Evolutionary conservation across 257 asterid species (phyloP), one percentile per base, ranked within the genome.

Genomic region (Misopates orontium): DNA sequence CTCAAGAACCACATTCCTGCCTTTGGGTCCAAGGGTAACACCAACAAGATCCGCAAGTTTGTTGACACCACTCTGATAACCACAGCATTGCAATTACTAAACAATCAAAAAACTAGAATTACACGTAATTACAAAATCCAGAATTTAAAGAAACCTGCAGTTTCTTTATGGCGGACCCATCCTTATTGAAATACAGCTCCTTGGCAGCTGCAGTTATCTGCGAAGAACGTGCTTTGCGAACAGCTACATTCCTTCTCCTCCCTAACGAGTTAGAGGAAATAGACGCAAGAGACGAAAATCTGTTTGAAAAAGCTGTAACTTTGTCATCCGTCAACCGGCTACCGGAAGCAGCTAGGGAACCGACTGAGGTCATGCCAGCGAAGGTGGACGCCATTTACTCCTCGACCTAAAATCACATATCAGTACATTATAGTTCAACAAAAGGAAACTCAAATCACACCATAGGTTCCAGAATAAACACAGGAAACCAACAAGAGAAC

Each of bases 21-120:
- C 99, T 70, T 94, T 90, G 24, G 99, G 99, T 49, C 99, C 99
- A 73, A 90, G 87, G 49, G 99, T 94, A 31, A 94, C 96, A 57
- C 99, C 99, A 54, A 94, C 96, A 62, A 94, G 81, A 75, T 94
- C 97, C 7, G 97, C 90, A 48, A 94, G 94, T 71, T 94, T 94
- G 82, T 94, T 90, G 41, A 94, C 96, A 42, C 99, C 99, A 56
- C 7, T 80, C 98, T 92, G 80, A 58, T n/a, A 70, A 64, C 68
- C 79, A 66, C 24, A 69, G 7, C 36, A 28, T 7, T 70, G 47
- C 24, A 50, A 65, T 66, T 14, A 63, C 36, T 28, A n/a, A 61
- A 36, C 25, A 23, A 50, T 3, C 2, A 13, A 16, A 24, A 59
- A 31, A 42, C 60, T 5, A 45, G 4, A 41, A 31, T 7, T 41